A percentile compares a stretch with the other conserved stretches of the same genome.
These are phyloP conservation scores for Cytidiella melzeri DNA, from an alignment of 768 basidiomycete genomes.

Conservation along the genomic window DNA sequence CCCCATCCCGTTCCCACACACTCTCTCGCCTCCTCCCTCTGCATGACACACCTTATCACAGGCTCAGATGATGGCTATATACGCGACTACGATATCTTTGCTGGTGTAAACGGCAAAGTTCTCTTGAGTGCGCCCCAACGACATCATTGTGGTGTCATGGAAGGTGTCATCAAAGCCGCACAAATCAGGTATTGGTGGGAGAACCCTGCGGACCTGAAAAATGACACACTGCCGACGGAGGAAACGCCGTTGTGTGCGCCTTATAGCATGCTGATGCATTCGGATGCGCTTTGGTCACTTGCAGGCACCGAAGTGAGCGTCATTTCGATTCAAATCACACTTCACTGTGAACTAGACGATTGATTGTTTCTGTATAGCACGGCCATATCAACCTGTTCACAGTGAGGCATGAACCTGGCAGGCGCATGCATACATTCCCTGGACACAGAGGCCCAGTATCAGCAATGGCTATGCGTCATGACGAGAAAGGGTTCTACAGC, in stretches of 20 bases:
- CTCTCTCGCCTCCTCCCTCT: slow-evolving; percentile 77
- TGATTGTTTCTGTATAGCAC: slow-evolving; percentile 40
- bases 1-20: slow-evolving; percentile 87
- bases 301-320: slow-evolving; percentile 73
- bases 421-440: slow-evolving; percentile 60
- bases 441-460: slow-evolving; percentile 83
- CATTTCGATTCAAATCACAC: slow-evolving; percentile 6
- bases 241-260: slow-evolving; percentile 62
- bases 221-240: slow-evolving; percentile 35
- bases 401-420: slow-evolving; percentile 87
- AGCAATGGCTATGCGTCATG: slow-evolving; percentile 70
- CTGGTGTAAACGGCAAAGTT: slow-evolving; percentile 81
- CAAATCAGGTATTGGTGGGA: slow-evolving; percentile 91
- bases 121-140: slow-evolving; percentile 86
- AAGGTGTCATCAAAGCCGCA: slow-evolving; percentile 86
- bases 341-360: no score
- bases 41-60: slow-evolving; percentile 84
- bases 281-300: slow-evolving; percentile 89
- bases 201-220: slow-evolving; percentile 39
- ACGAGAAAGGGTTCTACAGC: slow-evolving; percentile 83
- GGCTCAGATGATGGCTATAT: slow-evolving; percentile 94
- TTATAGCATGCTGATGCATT: slow-evolving; percentile 87
- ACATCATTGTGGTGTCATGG: slow-evolving; percentile 85
- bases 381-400: slow-evolving; percentile 94
- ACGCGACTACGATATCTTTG: slow-evolving; percentile 86